Conservation (phyloP, 352 stramenopile genomes). For the Globisporangium nunn region DNA sequence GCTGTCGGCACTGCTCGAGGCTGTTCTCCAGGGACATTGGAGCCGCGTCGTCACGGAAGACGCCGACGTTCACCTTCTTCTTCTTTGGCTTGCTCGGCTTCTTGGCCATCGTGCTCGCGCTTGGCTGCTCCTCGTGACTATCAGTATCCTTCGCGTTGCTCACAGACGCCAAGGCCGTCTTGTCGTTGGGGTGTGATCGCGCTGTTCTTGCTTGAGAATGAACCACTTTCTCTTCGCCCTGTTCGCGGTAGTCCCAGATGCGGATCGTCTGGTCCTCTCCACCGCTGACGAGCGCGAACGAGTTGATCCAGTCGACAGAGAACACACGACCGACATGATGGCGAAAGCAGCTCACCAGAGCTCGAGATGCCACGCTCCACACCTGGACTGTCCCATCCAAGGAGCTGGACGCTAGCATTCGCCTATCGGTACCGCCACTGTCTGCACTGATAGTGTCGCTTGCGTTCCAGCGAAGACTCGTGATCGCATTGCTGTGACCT, state of each 20-base stretch:
- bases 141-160: not conserved
- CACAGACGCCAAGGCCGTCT: not conserved
- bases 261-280: slow-evolving; percentile 67
- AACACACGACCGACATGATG: slow-evolving; percentile 50
- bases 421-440: not conserved
- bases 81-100: slow-evolving; percentile 22
- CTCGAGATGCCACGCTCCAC: slow-evolving; percentile 26
- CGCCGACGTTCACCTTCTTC: slow-evolving; percentile 8
- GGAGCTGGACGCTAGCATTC: slow-evolving; percentile 41
- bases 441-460: not conserved
- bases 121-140: not conserved
- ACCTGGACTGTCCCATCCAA: slow-evolving; percentile 49
- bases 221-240: slow-evolving; percentile 5
- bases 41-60: slow-evolving; percentile 21
- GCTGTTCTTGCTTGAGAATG: not conserved
- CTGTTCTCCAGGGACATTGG: slow-evolving; percentile 15
- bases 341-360: slow-evolving; percentile 26
- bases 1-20: slow-evolving; percentile 12
- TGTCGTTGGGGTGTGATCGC: not conserved
- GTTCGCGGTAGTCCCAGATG: slow-evolving; percentile 43
- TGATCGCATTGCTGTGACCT: slow-evolving; percentile 38
- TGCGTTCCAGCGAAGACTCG: slow-evolving; percentile 33
- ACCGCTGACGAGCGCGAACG: slow-evolving; percentile 35
- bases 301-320: slow-evolving; percentile 45
- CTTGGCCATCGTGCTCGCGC: slow-evolving; percentile 3